Percentiles rank a stretch among this genome's conserved stretches.
Evolutionary conservation across 2,329 filamentous ascomycete species (phyloP).

Genomic region (Shiraia sp.): DNA sequence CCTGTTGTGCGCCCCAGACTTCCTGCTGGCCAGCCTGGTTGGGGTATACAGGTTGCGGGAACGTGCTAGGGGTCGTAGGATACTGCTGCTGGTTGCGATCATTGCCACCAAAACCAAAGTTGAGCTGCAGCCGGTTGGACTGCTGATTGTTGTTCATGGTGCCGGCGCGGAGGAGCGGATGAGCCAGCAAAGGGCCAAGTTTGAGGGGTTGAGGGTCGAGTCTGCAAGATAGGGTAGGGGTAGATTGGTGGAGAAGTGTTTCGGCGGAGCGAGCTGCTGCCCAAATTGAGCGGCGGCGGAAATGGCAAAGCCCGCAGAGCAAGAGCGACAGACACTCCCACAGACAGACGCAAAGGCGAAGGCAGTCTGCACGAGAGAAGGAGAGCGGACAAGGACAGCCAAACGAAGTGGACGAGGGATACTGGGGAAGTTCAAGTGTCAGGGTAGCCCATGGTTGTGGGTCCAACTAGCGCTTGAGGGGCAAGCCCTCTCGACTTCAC

Average conservation of each 20-base stretch:
- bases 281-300: slow-evolving; percentile 11
- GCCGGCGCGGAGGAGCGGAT: slow-evolving; percentile 6
- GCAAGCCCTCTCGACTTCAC: too few species aligned
- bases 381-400: slow-evolving; percentile 13
- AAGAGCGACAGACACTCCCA: slow-evolving; percentile 16
- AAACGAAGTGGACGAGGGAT: slow-evolving; percentile 4
- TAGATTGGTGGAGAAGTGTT: slow-evolving; percentile 16
- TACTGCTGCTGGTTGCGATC: slow-evolving; percentile 49
- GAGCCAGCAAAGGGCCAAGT: slow-evolving; percentile 6
- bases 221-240: slow-evolving; percentile 15
- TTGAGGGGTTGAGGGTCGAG: slow-evolving; percentile 7
- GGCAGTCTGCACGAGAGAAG: slow-evolving; percentile 6
- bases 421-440: too few species aligned
- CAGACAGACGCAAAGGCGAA: slow-evolving; percentile 20
- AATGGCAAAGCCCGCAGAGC: slow-evolving; percentile 11
- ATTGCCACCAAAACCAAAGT: slow-evolving; percentile 52
- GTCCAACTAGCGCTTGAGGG: too few species aligned
- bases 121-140: slow-evolving; percentile 55
- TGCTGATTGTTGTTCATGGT: slow-evolving; percentile 45
- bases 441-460: too few species aligned
- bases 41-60: slow-evolving; percentile 84
- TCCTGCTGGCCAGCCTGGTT: slow-evolving; percentile 65
- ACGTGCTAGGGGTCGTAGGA: slow-evolving; percentile 85
- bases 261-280: slow-evolving; percentile 9
- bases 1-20: slow-evolving; percentile 58